These are phyloP conservation scores for Alternaria atra DNA, from an alignment of 2,329 filamentous ascomycete species.

Conservation along the genomic window DNA sequence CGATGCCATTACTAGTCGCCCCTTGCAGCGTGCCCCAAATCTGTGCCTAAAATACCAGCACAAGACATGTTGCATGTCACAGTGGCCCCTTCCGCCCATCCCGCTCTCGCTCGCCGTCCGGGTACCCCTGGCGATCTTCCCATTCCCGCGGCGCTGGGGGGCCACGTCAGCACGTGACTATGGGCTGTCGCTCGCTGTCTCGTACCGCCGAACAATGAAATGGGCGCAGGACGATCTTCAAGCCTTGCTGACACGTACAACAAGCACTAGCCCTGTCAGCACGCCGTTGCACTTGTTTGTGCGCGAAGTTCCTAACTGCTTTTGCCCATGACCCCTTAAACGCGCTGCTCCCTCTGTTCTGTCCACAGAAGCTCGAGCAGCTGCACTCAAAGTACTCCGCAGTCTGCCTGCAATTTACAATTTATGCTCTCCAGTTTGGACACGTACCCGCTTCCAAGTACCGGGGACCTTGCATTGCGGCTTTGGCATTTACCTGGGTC, in stretches of 20 bases:
- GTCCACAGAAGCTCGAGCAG: slow-evolving; percentile 19
- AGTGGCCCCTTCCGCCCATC: slow-evolving; percentile 3
- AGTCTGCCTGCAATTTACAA: slow-evolving; percentile 10
- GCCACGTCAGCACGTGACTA: slow-evolving; percentile 22
- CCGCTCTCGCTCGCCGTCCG: slow-evolving; percentile 6
- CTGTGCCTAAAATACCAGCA: not conserved
- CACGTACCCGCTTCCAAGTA: slow-evolving; percentile 4
- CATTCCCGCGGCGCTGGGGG: slow-evolving; percentile 13
- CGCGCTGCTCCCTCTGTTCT: slow-evolving; percentile 12
- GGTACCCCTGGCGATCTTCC: slow-evolving; percentile 25
- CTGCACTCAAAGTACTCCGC: slow-evolving; percentile 2
- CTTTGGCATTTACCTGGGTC: slow-evolving; percentile 9
- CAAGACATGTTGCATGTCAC: slow-evolving; percentile 5
- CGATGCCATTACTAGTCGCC: not conserved
- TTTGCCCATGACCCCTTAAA: slow-evolving; percentile 26
- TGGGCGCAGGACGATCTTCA: slow-evolving; percentile 11
- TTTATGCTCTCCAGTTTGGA: slow-evolving; percentile 13
- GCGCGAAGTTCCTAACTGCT: slow-evolving; percentile 11
- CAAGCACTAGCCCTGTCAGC: slow-evolving; percentile 26
- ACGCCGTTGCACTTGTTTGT: slow-evolving; percentile 9
- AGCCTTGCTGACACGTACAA: slow-evolving; percentile 35
- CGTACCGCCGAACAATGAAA: slow-evolving; percentile 21
- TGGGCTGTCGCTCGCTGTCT: slow-evolving; percentile 1
- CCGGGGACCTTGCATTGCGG: slow-evolving; percentile 11
- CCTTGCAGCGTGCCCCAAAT: not conserved